Evolutionary conservation across 768 basidiomycete species (phyloP).

Genomic region (Amanita pallidorosea): DNA sequence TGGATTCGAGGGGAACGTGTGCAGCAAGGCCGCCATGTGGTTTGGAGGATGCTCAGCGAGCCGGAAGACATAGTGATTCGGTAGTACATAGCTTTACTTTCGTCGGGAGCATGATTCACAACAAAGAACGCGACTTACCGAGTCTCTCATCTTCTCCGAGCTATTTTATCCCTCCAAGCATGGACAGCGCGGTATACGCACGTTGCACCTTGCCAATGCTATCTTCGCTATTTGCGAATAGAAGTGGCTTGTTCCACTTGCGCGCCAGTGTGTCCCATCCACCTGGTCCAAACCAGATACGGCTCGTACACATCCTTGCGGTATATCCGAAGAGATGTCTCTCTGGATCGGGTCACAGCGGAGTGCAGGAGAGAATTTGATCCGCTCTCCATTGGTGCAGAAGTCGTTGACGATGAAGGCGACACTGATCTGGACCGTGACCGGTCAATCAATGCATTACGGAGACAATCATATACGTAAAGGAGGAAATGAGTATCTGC

Average conservation of each 20-base stretch:
- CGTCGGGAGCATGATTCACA: background rate
- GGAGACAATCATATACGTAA: constrained; percentile 85
- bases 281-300: constrained; percentile 44
- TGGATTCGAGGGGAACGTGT: constrained; percentile 40
- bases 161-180: constrained; percentile 71
- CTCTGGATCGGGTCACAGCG: constrained; percentile 62
- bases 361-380: constrained; percentile 39
- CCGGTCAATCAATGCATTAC: constrained; percentile 78
- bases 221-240: constrained; percentile 27
- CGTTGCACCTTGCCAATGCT: constrained; percentile 34
- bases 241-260: constrained; percentile 69
- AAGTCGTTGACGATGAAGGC: constrained; percentile 19
- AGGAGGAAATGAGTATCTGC: constrained; percentile 95
- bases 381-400: constrained; percentile 12
- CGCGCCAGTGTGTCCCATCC: constrained; percentile 74
- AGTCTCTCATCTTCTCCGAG: constrained; percentile 80
- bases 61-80: constrained; percentile 65
- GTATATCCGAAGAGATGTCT: constrained; percentile 67
- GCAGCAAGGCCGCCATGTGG: constrained; percentile 51
- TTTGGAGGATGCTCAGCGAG: constrained; percentile 63
- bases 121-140: constrained; percentile 32
- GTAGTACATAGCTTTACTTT: constrained; percentile 50
- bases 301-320: constrained; percentile 60
- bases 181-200: constrained; percentile 66
- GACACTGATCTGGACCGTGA: constrained; percentile 33